Evolutionary conservation across 495 filamentous ascomycete species (phyloP).

Genomic region (Hyphodiscus hymeniophilus): DNA sequence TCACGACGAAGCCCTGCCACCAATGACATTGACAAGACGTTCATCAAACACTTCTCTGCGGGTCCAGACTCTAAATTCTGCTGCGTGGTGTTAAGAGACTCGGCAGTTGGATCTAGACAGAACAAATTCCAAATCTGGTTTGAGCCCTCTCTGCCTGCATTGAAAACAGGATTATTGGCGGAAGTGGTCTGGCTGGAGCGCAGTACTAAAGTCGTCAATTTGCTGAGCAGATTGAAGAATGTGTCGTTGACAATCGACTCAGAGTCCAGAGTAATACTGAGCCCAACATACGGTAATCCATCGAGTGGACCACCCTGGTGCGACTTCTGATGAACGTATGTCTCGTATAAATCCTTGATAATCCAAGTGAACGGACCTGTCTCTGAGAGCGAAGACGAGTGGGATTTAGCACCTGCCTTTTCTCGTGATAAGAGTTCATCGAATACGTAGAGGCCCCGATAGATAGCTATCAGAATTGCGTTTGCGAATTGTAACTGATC

Average conservation of each 20-base stretch:
- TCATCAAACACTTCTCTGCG: conserved; percentile 8
- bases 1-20: conserved; percentile 9
- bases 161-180: neutral
- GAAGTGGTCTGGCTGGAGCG: neutral
- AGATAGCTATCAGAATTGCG: conserved; percentile 7
- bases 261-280: neutral
- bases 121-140: neutral
- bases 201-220: neutral
- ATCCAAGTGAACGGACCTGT: conserved; percentile 8
- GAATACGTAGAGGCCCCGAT: conserved; percentile 4
- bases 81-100: neutral
- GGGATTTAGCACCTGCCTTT: neutral
- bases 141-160: neutral
- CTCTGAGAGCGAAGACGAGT: neutral
- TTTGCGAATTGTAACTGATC: conserved; percentile 10
- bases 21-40: conserved; percentile 13
- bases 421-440: conserved; percentile 2
- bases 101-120: neutral
- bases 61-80: neutral
- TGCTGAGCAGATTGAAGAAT: conserved; percentile 3
- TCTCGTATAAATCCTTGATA: neutral
- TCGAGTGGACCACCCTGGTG: neutral
- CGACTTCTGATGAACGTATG: neutral
- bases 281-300: neutral
- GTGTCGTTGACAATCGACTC: neutral